A percentile compares a stretch with the other conserved stretches of the same genome.
phyloP scores from a whole-genome alignment of 2,329 filamentous ascomycete genomes.

The Metarhizium humberi region DNA sequence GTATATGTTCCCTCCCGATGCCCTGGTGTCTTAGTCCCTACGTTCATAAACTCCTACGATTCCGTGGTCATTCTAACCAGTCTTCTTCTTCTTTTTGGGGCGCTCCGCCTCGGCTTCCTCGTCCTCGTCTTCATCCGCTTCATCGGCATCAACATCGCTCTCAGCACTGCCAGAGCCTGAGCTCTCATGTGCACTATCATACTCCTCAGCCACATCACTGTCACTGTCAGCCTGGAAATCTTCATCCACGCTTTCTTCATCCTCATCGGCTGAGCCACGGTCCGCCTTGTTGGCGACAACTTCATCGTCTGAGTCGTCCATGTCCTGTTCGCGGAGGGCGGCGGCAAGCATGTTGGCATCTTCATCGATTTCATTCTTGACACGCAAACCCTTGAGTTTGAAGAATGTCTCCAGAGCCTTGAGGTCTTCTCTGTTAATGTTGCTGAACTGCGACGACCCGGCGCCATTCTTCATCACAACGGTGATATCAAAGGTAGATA shows the following conservation, averaged over 20 bases:
- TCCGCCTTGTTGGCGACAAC: slow-evolving; percentile 62
- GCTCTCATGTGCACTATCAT: slow-evolving; percentile 83
- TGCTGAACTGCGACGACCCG: slow-evolving; percentile 92
- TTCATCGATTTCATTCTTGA: slow-evolving; percentile 98
- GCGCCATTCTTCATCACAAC: slow-evolving; percentile 81
- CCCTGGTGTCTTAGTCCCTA: too few relatives aligned
- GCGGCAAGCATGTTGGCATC: slow-evolving; percentile 75
- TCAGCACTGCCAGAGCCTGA: slow-evolving; percentile 58
- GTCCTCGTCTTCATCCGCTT: slow-evolving; percentile 30
- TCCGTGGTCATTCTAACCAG: slow-evolving; percentile 9
- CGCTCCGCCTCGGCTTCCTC: slow-evolving; percentile 33
- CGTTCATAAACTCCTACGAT: not conserved
- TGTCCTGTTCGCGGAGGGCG: slow-evolving; percentile 73
- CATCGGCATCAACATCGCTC: slow-evolving; percentile 38
- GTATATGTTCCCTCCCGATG: too few relatives aligned
- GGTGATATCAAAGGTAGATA: slow-evolving; percentile 94
- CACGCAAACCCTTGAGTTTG: slow-evolving; percentile 86
- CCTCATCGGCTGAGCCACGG: slow-evolving; percentile 88
- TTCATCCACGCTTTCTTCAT: slow-evolving; percentile 90
- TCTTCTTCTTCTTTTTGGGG: slow-evolving; percentile 43
- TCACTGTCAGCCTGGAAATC: slow-evolving; percentile 92
- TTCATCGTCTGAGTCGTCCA: slow-evolving; percentile 77
- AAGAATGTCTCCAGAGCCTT: slow-evolving; percentile 96
- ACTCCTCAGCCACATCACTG: slow-evolving; percentile 94
- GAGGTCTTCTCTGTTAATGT: slow-evolving; percentile 98